Evolutionary conservation across 2,329 filamentous ascomycete species (phyloP).

Genomic region (Nemania serpens): DNA sequence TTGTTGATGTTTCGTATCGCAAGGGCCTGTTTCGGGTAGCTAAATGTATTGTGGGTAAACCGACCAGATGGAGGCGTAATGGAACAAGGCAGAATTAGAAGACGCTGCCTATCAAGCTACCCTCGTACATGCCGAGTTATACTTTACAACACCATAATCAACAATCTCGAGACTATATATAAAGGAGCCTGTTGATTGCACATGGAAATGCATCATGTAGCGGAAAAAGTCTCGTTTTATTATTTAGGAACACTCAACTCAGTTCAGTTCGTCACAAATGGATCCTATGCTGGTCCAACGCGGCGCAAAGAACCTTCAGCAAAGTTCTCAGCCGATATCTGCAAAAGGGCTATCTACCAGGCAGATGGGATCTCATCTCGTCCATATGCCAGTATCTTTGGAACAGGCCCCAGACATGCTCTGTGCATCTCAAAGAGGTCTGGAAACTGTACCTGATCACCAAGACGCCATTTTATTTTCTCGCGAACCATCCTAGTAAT

Average conservation of each 20-base stretch:
- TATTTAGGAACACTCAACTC: conserved; percentile 50
- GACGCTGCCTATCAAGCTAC: no score
- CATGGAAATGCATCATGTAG: no score
- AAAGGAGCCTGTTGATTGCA: no score
- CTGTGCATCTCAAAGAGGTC: conserved; percentile 35
- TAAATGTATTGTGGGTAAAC: no score
- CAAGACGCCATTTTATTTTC: conserved; percentile 40
- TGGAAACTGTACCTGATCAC: conserved; percentile 40
- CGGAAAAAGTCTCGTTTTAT: conserved; percentile 38
- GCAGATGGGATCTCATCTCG: conserved; percentile 39
- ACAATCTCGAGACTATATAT: no score
- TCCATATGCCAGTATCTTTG: conserved; percentile 41
- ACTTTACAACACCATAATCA: no score
- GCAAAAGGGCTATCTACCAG: conserved; percentile 40
- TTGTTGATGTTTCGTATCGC: no score
- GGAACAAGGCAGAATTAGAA: no score
- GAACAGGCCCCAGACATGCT: conserved; percentile 38
- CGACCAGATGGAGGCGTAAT: no score
- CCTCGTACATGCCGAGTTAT: no score
- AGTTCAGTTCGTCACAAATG: conserved; percentile 50
- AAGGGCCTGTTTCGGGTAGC: no score
- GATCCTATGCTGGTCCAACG: conserved; percentile 43
- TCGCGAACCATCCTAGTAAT: conserved; percentile 40
- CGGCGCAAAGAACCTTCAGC: conserved; percentile 44
- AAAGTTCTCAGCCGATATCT: conserved; percentile 43